Evolutionary conservation across 2,329 filamentous ascomycete species (phyloP).

Genomic region (Leptosphaerulina australis): DNA sequence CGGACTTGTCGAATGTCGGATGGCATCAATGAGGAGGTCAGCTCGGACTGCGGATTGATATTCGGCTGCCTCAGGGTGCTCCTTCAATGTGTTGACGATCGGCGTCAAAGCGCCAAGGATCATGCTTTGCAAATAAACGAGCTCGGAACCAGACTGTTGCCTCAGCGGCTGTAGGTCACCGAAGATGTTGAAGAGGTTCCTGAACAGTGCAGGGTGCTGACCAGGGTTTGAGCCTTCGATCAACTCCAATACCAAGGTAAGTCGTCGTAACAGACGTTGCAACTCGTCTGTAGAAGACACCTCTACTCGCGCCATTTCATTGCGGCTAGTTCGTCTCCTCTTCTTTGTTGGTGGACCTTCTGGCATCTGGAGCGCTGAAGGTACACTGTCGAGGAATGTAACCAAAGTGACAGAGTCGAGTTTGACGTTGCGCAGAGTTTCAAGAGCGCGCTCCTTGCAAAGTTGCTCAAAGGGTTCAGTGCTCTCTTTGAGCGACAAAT

Average conservation of each 20-base stretch:
- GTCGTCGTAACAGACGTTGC: constrained; percentile 70
- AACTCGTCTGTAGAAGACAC: constrained; percentile 69
- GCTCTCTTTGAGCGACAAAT: constrained; percentile 59
- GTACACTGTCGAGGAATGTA: constrained; percentile 74
- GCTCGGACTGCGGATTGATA: constrained; percentile 82
- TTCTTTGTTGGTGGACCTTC: constrained; percentile 76
- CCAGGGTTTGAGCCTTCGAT: constrained; percentile 80
- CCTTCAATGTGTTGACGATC: constrained; percentile 79
- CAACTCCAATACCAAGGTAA: constrained; percentile 87
- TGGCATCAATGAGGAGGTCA: constrained; percentile 90
- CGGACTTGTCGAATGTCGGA: constrained; percentile 87
- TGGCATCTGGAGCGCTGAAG: constrained; percentile 73
- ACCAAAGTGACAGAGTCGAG: constrained; percentile 75
- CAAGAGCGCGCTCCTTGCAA: constrained; percentile 64
- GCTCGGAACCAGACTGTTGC: constrained; percentile 78
- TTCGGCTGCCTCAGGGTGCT: constrained; percentile 61
- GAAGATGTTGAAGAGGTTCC: constrained; percentile 81
- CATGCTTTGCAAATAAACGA: constrained; percentile 88
- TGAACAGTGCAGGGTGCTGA: constrained; percentile 76
- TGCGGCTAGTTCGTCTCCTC: constrained; percentile 77
- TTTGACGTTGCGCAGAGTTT: constrained; percentile 74
- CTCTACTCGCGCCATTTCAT: constrained; percentile 67
- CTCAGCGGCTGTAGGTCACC: constrained; percentile 86
- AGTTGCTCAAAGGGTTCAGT: constrained; percentile 46
- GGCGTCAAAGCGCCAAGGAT: constrained; percentile 80